Evolutionary conservation across 495 filamentous ascomycete genomes (phyloP), one percentile per base, ranked within the genome.

Genomic region (Talaromyces nanjingensis): DNA sequence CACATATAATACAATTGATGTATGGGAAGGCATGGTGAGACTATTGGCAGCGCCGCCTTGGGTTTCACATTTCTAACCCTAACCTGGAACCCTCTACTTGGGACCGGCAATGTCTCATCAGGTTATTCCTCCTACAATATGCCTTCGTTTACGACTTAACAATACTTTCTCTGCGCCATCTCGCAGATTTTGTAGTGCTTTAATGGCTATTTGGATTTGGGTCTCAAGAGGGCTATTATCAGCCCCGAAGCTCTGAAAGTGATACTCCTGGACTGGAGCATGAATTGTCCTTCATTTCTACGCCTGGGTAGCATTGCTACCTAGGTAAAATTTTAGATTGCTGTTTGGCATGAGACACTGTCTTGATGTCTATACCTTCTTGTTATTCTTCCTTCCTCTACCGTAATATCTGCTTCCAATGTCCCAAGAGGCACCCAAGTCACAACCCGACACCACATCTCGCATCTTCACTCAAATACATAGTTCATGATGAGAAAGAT

Each of bases 61-160:
- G 4, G 53, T 56, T 56, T 56, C 53, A 56, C 5, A 56, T 56
- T 27, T 56, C 53, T n/a, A 56, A 56, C 53, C 53, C 53, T 56
- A 56, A 56, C 33, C 33, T 37, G 33, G 33, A 56, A 31, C 29
- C 29, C 29, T 31, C 29, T 27, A 56, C 27, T 27, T 29, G 22
- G 22, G 27, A 56, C 53, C 22, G 3, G 22, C 24, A 31, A 6
- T 56, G 53, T 56, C 53, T 56, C 53, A 56, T 29, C 18, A 24
- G 24, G 24, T 22, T 2, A 29, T n/a, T 27, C 12, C 12, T 29
- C 45, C 45, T 20, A 49, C 45, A 49, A 20, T n/a, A 49, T 49
- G n/a, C 45, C 16, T 18, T 49, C 8, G n/a, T 4, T 42, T 16
- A 9, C 37, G 14, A 14, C 37, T 42, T 16, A 16, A 42, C 14